phyloP scores from a whole-genome alignment of 805 yeast genomes.

The Wickerhamiella parazyma region DNA sequence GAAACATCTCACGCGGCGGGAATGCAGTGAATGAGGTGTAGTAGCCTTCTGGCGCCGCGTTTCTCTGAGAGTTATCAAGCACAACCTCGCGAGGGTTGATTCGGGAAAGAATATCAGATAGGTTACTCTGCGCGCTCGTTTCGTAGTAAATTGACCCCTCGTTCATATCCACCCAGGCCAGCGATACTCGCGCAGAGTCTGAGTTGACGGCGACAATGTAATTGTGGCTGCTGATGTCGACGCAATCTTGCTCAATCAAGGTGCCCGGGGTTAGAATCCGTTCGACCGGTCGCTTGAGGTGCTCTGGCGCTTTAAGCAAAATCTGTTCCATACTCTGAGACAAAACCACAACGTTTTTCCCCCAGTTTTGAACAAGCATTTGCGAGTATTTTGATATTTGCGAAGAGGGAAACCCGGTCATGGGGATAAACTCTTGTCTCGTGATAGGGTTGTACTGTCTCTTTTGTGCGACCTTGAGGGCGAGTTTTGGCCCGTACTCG shows the following conservation, averaged over 20 bases:
- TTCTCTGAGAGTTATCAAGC: constrained; percentile 23
- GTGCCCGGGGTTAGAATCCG: constrained; percentile 90
- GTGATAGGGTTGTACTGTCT: constrained; percentile 23
- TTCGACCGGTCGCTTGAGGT: constrained; percentile 46
- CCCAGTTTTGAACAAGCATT: constrained; percentile 54
- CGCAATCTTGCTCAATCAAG: constrained; percentile 68
- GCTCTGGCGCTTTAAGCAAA: constrained; percentile 23
- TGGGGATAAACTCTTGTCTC: constrained; percentile 26
- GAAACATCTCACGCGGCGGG: constrained; percentile 19
- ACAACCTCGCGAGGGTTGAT: constrained; percentile 72
- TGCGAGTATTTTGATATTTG: constrained; percentile 63
- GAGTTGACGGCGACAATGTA: constrained; percentile 44
- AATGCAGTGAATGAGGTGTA: constrained; percentile 26
- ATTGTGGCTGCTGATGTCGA: constrained; percentile 60
- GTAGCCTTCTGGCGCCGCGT: constrained; percentile 31
- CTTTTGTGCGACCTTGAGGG: constrained; percentile 50
- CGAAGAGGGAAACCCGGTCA: constrained; percentile 82
- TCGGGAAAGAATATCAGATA: constrained; percentile 61
- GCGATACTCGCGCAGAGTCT: constrained; percentile 51
- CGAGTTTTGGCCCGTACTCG: constrained; percentile 52
- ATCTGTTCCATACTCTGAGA: constrained; percentile 32
- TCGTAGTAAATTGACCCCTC: constrained; percentile 64
- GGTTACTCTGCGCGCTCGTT: constrained; percentile 41
- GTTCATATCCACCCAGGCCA: constrained; percentile 82
- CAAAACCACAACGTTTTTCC: constrained; percentile 66